Conservation (phyloP, 352 stramenopile species). For the Aphanomyces euteiches region DNA sequence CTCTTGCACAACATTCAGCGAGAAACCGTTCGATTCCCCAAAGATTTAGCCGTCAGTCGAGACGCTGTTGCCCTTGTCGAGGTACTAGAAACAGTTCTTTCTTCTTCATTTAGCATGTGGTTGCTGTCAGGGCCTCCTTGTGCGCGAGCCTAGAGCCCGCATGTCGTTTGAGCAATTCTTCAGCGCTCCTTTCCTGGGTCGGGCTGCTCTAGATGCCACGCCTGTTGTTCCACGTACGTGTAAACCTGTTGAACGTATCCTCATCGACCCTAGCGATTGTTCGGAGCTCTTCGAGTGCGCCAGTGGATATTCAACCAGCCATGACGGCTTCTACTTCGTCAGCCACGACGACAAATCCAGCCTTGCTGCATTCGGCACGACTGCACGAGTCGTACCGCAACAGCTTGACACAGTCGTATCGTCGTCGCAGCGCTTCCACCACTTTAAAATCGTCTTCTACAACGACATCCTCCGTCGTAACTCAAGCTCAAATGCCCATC, state of each 20-base stretch:
- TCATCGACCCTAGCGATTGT: neutral
- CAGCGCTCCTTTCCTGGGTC: constrained; percentile 54
- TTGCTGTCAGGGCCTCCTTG: constrained; percentile 53
- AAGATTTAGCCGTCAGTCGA: constrained; percentile 69
- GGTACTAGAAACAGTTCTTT: constrained; percentile 22
- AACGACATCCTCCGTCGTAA: neutral
- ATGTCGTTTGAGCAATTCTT: constrained; percentile 93
- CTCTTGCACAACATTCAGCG: constrained; percentile 92
- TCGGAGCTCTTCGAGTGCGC: neutral
- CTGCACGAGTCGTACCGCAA: constrained; percentile 16
- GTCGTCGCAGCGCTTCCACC: constrained; percentile 17
- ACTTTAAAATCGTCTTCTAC: neutral
- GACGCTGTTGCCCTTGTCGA: constrained; percentile 79
- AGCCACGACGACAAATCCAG: neutral
- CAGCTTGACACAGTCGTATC: constrained; percentile 18
- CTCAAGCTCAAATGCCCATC: constrained; percentile 33
- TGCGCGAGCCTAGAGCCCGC: constrained; percentile 78
- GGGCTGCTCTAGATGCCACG: constrained; percentile 13
- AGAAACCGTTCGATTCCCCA: constrained; percentile 83
- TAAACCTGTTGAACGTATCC: neutral
- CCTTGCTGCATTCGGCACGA: neutral
- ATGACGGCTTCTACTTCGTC: neutral
- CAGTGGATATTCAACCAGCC: constrained; percentile 5
- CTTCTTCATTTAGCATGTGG: constrained; percentile 19
- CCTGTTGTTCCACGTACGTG: neutral